These are phyloP conservation scores for Cyclotella sp. DNA, from an alignment of 108 stramenopile genomes.

Conservation along the genomic window DNA sequence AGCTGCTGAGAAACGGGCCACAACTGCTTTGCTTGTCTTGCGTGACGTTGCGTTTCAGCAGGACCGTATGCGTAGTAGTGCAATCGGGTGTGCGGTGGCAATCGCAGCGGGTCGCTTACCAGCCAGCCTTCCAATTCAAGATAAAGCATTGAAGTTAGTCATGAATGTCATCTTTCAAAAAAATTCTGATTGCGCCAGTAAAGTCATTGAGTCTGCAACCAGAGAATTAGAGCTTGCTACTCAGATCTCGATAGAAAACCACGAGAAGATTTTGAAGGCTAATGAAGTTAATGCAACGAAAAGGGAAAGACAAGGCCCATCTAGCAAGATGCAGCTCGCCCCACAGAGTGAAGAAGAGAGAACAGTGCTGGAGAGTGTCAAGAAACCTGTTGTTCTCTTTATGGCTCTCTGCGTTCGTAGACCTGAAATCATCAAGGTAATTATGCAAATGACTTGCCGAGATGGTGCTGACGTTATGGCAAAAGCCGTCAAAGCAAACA, in stretches of 20 bases:
- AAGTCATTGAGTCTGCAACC: constrained; percentile 72
- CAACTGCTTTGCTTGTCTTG: constrained; percentile 71
- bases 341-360: constrained; percentile 78
- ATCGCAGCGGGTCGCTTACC: constrained; percentile 80
- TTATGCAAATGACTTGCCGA: constrained; percentile 66
- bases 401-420: constrained; percentile 85
- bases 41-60: constrained; percentile 84
- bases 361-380: constrained; percentile 64
- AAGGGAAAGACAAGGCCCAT: constrained; percentile 42
- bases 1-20: constrained; percentile 89
- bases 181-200: constrained; percentile 60
- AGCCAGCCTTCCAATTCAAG: constrained; percentile 71
- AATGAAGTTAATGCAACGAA: constrained; percentile 54
- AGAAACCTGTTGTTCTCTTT: constrained; percentile 75
- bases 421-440: constrained; percentile 77
- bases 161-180: constrained; percentile 86
- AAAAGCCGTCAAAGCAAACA: constrained; percentile 75
- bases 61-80: constrained; percentile 50
- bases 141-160: constrained; percentile 85
- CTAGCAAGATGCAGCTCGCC: constrained; percentile 36
- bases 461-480: constrained; percentile 78
- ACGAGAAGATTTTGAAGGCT: constrained; percentile 55
- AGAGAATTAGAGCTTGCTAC: constrained; percentile 66
- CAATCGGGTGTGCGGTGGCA: constrained; percentile 73
- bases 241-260: constrained; percentile 61